Evolutionary conservation across 2,329 filamentous ascomycete genomes (phyloP), one percentile per base, ranked within the genome.

Genomic region (Cytospora paraplurivora): DNA sequence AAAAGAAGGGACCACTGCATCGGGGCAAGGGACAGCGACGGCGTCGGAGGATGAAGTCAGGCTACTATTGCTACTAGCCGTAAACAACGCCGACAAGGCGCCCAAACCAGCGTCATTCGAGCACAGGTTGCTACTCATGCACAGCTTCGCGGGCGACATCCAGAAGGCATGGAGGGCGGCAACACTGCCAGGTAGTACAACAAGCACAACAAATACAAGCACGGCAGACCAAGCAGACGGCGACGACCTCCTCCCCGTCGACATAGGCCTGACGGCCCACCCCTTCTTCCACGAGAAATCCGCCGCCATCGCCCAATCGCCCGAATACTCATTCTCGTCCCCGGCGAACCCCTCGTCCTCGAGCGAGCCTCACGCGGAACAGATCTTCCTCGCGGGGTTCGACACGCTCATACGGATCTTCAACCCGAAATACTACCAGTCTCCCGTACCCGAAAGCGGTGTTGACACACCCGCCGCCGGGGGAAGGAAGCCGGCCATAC

Each of bases 201-300:
- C 27, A 27, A 27, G 27, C 4, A 27, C 27, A 27, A 27, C 19
- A 51, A 27, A 4, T 4, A 27, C 27, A 58, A 12, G 54, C 33
- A 4, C n/a, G 11, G 51, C 63, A 41, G 52, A 47, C 6, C 7
- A 21, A 7, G 19, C 54, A 2, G 47, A 38, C 19, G 37, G 35
- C 10, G 15, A 51, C 15, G 55, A 58, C 17, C 13, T 60, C 3
- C 52, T 74, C 0, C 74, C 76, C 34, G 75, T 88, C 5, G 90
- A 93, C 68, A 82, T 94, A 44, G 90, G 82, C 1, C 80, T 95
- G 1, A 92, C 89, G 0, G 89, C 83, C 41, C 80, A 84, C 69
- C 88, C 91, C 0, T 93, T 88, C 72, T 95, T 94, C 70, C 85
- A 86, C 63, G 87, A 88, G 70, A 94, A 94, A 76, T 85, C 86